Evolutionary conservation across 495 filamentous ascomycete genomes (phyloP).

Genomic region (Aspergillus baeticus): DNA sequence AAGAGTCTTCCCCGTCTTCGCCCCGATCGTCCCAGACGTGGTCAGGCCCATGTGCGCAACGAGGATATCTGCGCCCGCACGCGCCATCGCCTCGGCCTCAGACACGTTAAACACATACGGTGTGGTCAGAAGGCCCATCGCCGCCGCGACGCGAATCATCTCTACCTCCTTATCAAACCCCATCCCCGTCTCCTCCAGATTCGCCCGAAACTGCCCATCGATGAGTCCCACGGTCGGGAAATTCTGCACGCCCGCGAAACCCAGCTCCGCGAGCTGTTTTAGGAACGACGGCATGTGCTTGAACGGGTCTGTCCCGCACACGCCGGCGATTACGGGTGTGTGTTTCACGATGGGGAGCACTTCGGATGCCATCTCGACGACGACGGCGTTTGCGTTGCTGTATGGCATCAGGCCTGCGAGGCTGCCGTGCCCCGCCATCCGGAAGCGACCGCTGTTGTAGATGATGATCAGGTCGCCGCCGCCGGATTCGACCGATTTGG

Average conservation of each 20-base stretch:
- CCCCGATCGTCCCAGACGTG: conserved; percentile 63
- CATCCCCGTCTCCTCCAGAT: conserved; percentile 73
- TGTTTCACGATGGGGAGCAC: conserved; percentile 58
- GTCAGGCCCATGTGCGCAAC: conserved; percentile 71
- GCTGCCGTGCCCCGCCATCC: conserved; percentile 70
- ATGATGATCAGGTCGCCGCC: conserved; percentile 68
- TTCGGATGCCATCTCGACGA: conserved; percentile 64
- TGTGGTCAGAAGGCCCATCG: conserved; percentile 61
- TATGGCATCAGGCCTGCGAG: conserved; percentile 73
- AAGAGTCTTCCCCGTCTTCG: conserved; percentile 55
- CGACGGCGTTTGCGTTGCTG: conserved; percentile 67
- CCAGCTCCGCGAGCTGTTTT: conserved; percentile 52
- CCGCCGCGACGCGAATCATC: conserved; percentile 55
- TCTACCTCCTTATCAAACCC: conserved; percentile 62
- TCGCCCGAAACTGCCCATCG: conserved; percentile 62
- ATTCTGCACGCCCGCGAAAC: conserved; percentile 69
- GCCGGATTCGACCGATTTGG: conserved; percentile 66
- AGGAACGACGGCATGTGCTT: conserved; percentile 57
- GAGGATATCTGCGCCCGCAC: conserved; percentile 64
- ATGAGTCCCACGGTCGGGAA: conserved; percentile 72
- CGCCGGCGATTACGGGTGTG: conserved; percentile 63
- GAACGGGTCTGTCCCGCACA: conserved; percentile 69
- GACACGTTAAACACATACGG: conserved; percentile 66
- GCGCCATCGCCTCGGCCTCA: conserved; percentile 58
- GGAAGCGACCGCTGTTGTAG: conserved; percentile 72